phyloP scores from a whole-genome alignment of 1,139 yeast genomes.

The Tardiomyces depauwii region DNA sequence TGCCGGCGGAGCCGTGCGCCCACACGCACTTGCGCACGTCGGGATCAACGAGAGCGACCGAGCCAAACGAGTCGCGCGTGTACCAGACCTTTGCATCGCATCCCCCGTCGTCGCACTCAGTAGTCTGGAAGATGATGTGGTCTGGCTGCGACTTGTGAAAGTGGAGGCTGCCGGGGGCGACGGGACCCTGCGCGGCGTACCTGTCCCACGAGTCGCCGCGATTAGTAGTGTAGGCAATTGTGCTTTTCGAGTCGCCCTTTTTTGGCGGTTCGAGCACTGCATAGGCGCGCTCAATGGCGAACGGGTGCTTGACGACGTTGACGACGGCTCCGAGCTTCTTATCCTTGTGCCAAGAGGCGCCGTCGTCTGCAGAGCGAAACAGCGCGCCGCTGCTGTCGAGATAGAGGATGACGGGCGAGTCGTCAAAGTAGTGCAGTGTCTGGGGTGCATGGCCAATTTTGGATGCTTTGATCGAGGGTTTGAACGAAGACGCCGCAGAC shows the following conservation, averaged over 20 bases:
- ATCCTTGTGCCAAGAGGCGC: constrained; percentile 39
- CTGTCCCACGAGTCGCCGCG: constrained; percentile 47
- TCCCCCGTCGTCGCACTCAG: constrained; percentile 16
- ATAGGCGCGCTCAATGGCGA: constrained; percentile 39
- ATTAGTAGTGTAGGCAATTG: constrained; percentile 41
- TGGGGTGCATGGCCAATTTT: constrained; percentile 4
- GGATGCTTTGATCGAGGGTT: constrained; percentile 3
- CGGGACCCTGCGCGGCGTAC: constrained; percentile 24
- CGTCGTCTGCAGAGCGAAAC: constrained; percentile 45
- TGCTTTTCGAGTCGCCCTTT: constrained; percentile 23
- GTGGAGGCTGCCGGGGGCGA: constrained; percentile 13
- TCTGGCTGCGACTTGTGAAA: neutral
- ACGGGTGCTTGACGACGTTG: constrained; percentile 35
- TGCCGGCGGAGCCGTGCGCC: constrained; percentile 34
- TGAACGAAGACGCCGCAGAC: neutral
- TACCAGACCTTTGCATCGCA: neutral
- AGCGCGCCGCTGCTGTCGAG: constrained; percentile 26
- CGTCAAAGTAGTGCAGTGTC: constrained; percentile 23
- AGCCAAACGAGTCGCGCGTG: neutral
- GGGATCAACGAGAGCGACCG: neutral
- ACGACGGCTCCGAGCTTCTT: constrained; percentile 19
- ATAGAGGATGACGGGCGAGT: constrained; percentile 27
- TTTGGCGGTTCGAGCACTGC: constrained; percentile 28
- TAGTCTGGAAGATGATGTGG: constrained; percentile 28
- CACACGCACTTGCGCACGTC: constrained; percentile 35